Evolutionary conservation across 2,329 filamentous ascomycete genomes (phyloP), one percentile per base, ranked within the genome.

Genomic region (Ceratocystis cubensis): DNA sequence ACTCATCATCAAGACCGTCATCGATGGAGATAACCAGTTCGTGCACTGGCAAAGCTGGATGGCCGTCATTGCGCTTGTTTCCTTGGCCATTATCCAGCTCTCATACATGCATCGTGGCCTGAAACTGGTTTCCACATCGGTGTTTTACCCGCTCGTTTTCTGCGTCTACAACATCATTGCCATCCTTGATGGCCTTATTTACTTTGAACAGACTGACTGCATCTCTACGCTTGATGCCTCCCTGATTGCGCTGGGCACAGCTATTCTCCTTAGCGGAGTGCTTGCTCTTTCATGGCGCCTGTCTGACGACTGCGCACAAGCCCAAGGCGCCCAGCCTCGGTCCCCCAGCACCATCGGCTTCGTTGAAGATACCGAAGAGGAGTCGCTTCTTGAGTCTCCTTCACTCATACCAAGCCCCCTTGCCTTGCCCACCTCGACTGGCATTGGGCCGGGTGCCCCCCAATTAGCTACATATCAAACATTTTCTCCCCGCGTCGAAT

Each of bases 91-190:
- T 57, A 88, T 86, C 57, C 94, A 99, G 76, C 83, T 99, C 5
- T 99, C 96, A 77, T 97, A 95, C 75, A 84, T 99, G 69, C 94
- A 99, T 74, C 85, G 90, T 56, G 94, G 94, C 65, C 82, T 99
- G 69, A 96, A 96, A 76, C 82, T 99, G 64, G 91, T 95, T 75
- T 96, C 92, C 65, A 97, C 94, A 25, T 96, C 91, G 72, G 88
- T 97, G 69, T 81, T 99, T 71, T 99, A 99, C 76, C 94, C 94
- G 4, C 87, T 97, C 71, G 92, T 97, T 48, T 99, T 99, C 77
- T 99, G 94, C 81, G 85, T 97, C 70, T 99, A 97, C 81, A 99
- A 99, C 80, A 96, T 99, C 73, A 92, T 97, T 73, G 94, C 94
- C 70, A 99, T 99, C 71, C 80, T 97, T 71, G 94, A 99, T 76